These are phyloP conservation scores for Metschnikowia continentalis DNA, from an alignment of 805 yeast genomes.

Conservation along the genomic window DNA sequence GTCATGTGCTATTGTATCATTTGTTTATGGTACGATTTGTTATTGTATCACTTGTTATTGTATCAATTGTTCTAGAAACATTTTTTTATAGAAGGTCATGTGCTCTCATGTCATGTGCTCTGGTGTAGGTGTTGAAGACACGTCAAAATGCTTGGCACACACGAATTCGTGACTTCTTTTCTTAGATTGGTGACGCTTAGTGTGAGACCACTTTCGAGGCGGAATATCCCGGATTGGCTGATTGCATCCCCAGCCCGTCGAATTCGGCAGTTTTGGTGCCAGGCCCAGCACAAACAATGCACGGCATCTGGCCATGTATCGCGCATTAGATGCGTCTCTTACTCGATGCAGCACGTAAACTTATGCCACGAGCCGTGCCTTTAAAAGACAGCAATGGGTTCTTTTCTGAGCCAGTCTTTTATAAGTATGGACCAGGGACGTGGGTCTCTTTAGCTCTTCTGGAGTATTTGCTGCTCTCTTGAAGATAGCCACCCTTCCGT, in stretches of 20 bases:
- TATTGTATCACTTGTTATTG: background rate
- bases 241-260: background rate
- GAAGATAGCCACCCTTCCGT: too few relatives aligned
- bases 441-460: background rate
- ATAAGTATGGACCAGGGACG: background rate
- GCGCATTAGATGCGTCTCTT: background rate
- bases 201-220: background rate
- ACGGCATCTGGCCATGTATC: conserved; percentile 1
- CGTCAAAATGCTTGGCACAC: too few relatives aligned
- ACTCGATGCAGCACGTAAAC: conserved; percentile 1
- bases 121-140: too few relatives aligned
- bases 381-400: background rate
- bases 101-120: background rate
- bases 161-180: background rate
- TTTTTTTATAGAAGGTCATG: background rate
- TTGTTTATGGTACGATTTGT: background rate
- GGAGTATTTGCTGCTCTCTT: background rate
- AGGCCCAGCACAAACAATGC: background rate
- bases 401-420: background rate
- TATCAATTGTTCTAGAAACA: too few relatives aligned
- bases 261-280: background rate
- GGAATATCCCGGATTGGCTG: background rate
- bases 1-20: too few relatives aligned
- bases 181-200: background rate
- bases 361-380: background rate